phyloP scores from a whole-genome alignment of 108 stramenopile species.

The Discostella stelligeroides region DNA sequence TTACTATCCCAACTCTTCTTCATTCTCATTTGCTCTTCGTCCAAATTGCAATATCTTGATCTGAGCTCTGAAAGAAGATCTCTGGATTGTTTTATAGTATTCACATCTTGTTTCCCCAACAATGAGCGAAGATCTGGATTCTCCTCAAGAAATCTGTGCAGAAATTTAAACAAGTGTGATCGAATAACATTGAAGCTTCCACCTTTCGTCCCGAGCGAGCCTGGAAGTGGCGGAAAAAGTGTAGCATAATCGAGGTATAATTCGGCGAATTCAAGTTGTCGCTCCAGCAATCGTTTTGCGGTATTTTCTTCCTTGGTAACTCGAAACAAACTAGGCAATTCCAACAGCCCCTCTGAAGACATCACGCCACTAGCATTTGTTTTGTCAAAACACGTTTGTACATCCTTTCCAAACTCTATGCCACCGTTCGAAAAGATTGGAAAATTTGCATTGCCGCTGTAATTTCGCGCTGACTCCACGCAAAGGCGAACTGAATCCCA shows the following conservation, averaged over 20 bases:
- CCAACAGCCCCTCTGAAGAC: conserved; percentile 92
- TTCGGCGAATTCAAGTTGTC: conserved; percentile 81
- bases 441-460: conserved; percentile 55
- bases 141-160: conserved; percentile 85
- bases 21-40: conserved; percentile 47
- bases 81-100: conserved; percentile 53
- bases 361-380: conserved; percentile 93
- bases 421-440: conserved; percentile 97
- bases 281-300: conserved; percentile 48
- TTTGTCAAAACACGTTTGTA: conserved; percentile 57
- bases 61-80: conserved; percentile 60
- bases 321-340: conserved; percentile 89
- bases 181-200: conserved; percentile 76
- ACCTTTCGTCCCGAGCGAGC: conserved; percentile 63
- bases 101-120: conserved; percentile 45
- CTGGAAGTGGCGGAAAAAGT: conserved; percentile 76
- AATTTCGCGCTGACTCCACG: conserved; percentile 48
- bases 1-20: conserved; percentile 40
- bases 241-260: conserved; percentile 80
- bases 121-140: conserved; percentile 76
- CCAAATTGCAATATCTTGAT: conserved; percentile 49
- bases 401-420: conserved; percentile 79
- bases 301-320: conserved; percentile 21
- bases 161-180: conserved; percentile 92
- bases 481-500: conserved; percentile 62